Evolutionary conservation across 805 yeast genomes (phyloP), one percentile per base, ranked within the genome.

Genomic region (Jamesozyma jinghongensis): DNA sequence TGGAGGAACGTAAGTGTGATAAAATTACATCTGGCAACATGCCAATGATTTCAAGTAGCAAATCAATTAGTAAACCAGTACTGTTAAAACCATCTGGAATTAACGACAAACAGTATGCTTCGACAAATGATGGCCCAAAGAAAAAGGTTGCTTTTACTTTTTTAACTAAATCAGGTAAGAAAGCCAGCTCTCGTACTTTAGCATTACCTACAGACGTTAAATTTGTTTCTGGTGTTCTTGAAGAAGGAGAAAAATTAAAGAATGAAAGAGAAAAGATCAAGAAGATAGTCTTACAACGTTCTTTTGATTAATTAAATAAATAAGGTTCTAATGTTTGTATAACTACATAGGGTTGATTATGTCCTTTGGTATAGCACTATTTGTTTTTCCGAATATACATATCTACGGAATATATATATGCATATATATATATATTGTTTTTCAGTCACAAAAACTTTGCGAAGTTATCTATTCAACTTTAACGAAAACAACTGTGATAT

Each of bases 401-500:
- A 32, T 14, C 8, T 18, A 32, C 20, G 10, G 3, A 18, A 11
- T 8, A 32, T 32, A 32, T 32, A 32, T 18, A 18, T 18, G 2
- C 3, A 31, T 17, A 31, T 29, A 27, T 34, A 34, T 40, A 16
- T 20, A 22, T 19, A n/a, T n/a, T n/a, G n/a, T n/a, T n/a, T n/a
- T n/a, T n/a, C n/a, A n/a, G n/a, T n/a, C n/a, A n/a, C n/a, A n/a
- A n/a, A n/a, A n/a, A n/a, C n/a, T n/a, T n/a, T n/a, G n/a, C n/a
- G n/a, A n/a, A n/a, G n/a, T 29, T 6, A 5, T 14, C 30, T 41
- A 61, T n/a, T 59, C 67, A 26, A 84, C 86, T 53, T 75, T 73
- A 34, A 86, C 78, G 53, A 85, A 70, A 1, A 88, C 81, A 14
- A 82, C 75, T 1, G 97, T 86, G 30, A 92, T 82, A 62, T 90